Conservation (phyloP, 208 protist genomes). For the Leishmania mexicana region DNA sequence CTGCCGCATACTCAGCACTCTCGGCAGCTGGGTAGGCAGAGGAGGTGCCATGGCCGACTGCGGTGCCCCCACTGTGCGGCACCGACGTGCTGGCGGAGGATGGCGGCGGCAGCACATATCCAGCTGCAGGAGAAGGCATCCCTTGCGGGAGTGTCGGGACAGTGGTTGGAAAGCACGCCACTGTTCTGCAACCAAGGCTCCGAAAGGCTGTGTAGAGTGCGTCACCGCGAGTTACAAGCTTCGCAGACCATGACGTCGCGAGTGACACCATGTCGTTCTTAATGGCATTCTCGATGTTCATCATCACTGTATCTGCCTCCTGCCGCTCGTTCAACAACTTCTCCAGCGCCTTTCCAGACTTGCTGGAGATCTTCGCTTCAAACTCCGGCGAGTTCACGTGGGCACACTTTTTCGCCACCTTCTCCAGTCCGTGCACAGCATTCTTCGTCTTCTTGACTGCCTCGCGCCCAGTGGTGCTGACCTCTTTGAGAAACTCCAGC, state of each 20-base stretch:
- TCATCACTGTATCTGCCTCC: background rate
- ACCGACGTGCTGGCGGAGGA: background rate
- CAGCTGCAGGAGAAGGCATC: background rate
- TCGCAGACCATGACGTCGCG: background rate
- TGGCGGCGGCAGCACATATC: background rate
- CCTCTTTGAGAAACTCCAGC: conserved; percentile 10
- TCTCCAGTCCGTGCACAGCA: background rate
- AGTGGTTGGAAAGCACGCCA: background rate
- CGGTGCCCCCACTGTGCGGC: too few species aligned
- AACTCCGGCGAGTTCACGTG: conserved; percentile 3
- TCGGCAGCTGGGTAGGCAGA: background rate
- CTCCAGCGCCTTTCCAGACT: background rate
- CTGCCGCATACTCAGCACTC: background rate
- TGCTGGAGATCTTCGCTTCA: background rate
- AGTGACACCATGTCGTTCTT: conserved; percentile 1
- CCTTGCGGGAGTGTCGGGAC: too few species aligned
- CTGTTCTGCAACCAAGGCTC: background rate
- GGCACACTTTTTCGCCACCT: conserved; percentile 10
- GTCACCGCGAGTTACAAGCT: background rate
- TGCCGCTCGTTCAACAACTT: background rate
- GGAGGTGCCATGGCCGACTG: background rate
- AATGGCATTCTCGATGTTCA: background rate
- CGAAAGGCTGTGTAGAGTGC: conserved; percentile 4
- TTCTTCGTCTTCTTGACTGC: conserved; percentile 10
- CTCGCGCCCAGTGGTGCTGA: background rate